A percentile compares a stretch with the other conserved stretches of the same genome.
Conservation (phyloP, 257 asterid species). For the Paraleonurus japonicus region DNA sequence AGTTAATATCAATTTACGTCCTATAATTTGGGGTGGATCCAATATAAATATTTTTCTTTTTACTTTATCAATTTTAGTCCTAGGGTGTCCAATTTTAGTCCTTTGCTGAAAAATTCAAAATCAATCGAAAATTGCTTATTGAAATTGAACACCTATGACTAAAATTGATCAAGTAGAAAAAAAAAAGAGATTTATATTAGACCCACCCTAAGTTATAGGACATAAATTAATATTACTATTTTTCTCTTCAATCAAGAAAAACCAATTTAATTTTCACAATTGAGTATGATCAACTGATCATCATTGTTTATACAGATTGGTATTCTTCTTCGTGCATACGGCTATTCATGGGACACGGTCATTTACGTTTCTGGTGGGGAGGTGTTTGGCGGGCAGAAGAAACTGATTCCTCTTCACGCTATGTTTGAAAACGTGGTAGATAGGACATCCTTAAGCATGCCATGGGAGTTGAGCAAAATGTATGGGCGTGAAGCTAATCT, state of each 20-base stretch:
- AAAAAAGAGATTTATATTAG: too few species aligned
- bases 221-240: background rate
- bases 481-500: conserved; percentile 89
- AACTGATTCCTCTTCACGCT: conserved; percentile 86
- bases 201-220: too few species aligned
- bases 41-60: too few species aligned
- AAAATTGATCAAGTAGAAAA: too few species aligned
- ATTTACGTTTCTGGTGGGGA: conserved; percentile 92
- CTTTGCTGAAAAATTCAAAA: too few species aligned
- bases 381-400: conserved; percentile 95
- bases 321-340: conserved; percentile 89
- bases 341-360: conserved; percentile 81
- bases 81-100: too few species aligned
- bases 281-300: too few species aligned
- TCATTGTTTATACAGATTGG: conserved; percentile 57
- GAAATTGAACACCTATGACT: too few species aligned
- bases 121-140: too few species aligned
- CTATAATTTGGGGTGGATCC: too few species aligned
- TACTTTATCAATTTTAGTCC: too few species aligned
- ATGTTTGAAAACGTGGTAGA: conserved; percentile 95
- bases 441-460: conserved; percentile 76
- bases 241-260: background rate
- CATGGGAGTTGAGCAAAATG: conserved; percentile 67
- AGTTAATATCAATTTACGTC: too few species aligned
- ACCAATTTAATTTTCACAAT: background rate